Evolutionary conservation across 2,329 filamentous ascomycete species (phyloP).

Genomic region (Madurella mycetomatis): DNA sequence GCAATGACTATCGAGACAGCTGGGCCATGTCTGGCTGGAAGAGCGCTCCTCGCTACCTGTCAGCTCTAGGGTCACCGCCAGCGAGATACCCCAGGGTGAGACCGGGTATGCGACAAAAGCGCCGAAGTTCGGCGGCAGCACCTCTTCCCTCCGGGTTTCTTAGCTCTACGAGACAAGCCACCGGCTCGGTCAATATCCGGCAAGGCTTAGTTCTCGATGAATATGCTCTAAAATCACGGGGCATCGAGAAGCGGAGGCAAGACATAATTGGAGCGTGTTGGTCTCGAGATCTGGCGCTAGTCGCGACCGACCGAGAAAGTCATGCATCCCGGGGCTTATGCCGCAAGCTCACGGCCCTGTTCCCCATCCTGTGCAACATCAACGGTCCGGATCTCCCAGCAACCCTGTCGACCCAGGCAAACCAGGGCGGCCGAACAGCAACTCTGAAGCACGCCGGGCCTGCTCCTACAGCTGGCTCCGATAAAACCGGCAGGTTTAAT

Average conservation of each 20-base stretch:
- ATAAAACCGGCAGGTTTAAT: background rate
- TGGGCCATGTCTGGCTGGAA: no score
- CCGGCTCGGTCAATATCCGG: no score
- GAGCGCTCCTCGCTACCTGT: no score
- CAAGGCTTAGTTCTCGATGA: no score
- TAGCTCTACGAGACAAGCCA: background rate
- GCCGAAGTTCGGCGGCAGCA: background rate
- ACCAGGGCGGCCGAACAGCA: background rate
- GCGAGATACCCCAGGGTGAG: no score
- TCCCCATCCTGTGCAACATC: conserved; percentile 4
- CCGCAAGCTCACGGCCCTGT: background rate
- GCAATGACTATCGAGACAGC: background rate
- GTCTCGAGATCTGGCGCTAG: background rate
- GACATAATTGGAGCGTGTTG: background rate
- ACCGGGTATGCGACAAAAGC: background rate
- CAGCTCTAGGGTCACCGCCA: no score
- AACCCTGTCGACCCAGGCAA: conserved; percentile 5
- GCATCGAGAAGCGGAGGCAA: background rate
- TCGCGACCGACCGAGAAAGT: background rate
- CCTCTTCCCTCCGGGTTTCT: background rate
- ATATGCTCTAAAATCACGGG: no score
- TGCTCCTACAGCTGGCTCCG: no score
- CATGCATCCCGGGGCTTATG: background rate
- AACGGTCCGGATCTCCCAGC: conserved; percentile 4
- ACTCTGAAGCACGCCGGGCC: no score